Evolutionary conservation across 768 basidiomycete species (phyloP), one percentile per base, ranked within the genome.

Genomic region (Phylloporus rhodoxanthus): DNA sequence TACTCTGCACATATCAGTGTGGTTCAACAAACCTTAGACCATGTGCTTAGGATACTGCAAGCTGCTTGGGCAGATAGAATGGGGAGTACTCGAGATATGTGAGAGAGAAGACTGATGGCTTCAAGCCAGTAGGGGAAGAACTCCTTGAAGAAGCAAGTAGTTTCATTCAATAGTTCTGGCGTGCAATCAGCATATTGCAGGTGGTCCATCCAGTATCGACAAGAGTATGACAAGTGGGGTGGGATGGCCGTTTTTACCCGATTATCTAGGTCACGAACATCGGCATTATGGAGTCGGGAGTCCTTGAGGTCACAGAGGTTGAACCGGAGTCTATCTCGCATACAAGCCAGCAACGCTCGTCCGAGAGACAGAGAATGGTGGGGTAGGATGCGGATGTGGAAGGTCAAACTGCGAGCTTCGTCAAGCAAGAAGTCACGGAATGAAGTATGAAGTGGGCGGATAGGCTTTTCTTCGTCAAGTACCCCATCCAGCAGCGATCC

Each of bases 11-110:
- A 28, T n/a, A 3, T 39, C 3, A 14, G 21, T 3, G 23, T 23
- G 1, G 2, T 19, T 37, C 1, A 19, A 3, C 41, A 19, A n/a
- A 54, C 53, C 49, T 54, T 43, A 19, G 36, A 28, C 53, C 53
- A 54, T n/a, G 17, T 11, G 5, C 6, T 4, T 8, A 54, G 5
- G 10, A 11, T 39, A 0, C 19, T 50, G 36, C 48, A 54, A 4
- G 42, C 14, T 20, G 45, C 23, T 11, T 29, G 1, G 14, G 52
- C 43, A 49, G 52, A 40, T 34, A 5, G n/a, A 7, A 42, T 42
- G 4, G 32, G 7, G 13, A 7, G 8, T 4, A 28, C 7, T 8
- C 25, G 25, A 1, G 26, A 20, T 3, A 4, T 19, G 6, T 30
- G 20, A 14, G 17, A 44, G 17, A 44, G 43, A 14, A 44, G 43